Conservation (phyloP, 768 basidiomycete species). For the Coprinellus aureogranulatus region DNA sequence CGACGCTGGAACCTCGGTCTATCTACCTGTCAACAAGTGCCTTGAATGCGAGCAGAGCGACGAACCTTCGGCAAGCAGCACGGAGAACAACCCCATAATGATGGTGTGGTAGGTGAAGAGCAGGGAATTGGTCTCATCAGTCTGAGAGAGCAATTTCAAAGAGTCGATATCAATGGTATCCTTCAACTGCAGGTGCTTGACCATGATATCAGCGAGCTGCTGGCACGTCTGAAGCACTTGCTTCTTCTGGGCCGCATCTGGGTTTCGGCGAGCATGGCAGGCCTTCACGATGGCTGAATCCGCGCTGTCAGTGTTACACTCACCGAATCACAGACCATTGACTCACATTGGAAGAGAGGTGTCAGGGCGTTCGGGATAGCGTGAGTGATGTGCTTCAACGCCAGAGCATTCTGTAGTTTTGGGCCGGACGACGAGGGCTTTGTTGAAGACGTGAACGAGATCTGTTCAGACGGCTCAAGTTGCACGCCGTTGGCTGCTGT, state of each 20-base stretch:
- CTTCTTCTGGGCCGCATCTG: slow-evolving; percentile 71
- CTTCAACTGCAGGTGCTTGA: slow-evolving; percentile 64
- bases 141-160: background rate
- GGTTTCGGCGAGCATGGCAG: slow-evolving; percentile 77
- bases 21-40: slow-evolving; percentile 6
- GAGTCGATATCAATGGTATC: slow-evolving; percentile 20
- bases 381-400: slow-evolving; percentile 76
- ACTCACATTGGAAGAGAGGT: slow-evolving; percentile 84
- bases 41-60: slow-evolving; percentile 5
- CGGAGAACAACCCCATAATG: slow-evolving; percentile 43
- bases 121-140: slow-evolving; percentile 29
- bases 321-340: background rate
- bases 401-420: slow-evolving; percentile 65
- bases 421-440: slow-evolving; percentile 36
- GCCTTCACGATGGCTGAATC: slow-evolving; percentile 84
- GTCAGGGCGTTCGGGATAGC: slow-evolving; percentile 72
- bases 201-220: slow-evolving; percentile 68
- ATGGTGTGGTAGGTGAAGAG: slow-evolving; percentile 47
- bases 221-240: slow-evolving; percentile 71
- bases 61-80: slow-evolving; percentile 50
- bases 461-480: too few relatives aligned
- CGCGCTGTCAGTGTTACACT: background rate
- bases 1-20: slow-evolving; percentile 77
- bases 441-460: too few relatives aligned
- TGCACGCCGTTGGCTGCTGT: slow-evolving; percentile 31